phyloP scores from a whole-genome alignment of 208 protist species.

The Phytomonas francai region DNA sequence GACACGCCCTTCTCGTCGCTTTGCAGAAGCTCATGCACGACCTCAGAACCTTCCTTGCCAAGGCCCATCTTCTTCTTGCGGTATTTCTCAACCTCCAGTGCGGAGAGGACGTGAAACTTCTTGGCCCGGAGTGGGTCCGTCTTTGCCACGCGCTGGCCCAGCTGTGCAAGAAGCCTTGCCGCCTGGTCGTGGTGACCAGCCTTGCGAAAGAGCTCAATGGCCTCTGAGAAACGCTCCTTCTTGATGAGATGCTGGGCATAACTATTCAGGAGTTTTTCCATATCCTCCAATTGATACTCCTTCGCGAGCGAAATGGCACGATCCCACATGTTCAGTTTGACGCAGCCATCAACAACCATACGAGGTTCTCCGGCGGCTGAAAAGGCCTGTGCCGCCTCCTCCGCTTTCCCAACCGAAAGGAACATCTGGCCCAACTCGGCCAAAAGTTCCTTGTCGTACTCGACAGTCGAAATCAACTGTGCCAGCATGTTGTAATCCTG shows the following conservation, averaged over 20 bases:
- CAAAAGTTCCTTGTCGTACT: slow-evolving; percentile 88
- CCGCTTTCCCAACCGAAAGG: slow-evolving; percentile 84
- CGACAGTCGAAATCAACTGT: slow-evolving; percentile 78
- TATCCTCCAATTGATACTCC: slow-evolving; percentile 78
- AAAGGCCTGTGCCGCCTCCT: slow-evolving; percentile 86
- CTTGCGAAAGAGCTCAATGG: slow-evolving; percentile 96
- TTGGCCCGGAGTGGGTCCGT: slow-evolving; percentile 88
- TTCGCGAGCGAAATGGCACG: slow-evolving; percentile 88
- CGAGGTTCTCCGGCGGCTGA: slow-evolving; percentile 82
- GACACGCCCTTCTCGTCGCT: slow-evolving; percentile 67
- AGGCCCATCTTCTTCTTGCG: slow-evolving; percentile 62
- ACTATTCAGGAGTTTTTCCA: slow-evolving; percentile 81
- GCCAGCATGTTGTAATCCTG: slow-evolving; percentile 91
- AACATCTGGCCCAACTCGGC: slow-evolving; percentile 86
- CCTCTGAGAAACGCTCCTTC: slow-evolving; percentile 83
- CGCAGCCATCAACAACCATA: slow-evolving; percentile 91
- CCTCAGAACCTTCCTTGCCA: slow-evolving; percentile 46
- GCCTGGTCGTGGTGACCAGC: slow-evolving; percentile 90
- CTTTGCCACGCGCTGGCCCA: slow-evolving; percentile 61
- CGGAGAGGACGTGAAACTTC: slow-evolving; percentile 95
- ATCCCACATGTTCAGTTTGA: slow-evolving; percentile 92
- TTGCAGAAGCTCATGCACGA: slow-evolving; percentile 67
- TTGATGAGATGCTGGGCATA: slow-evolving; percentile 88
- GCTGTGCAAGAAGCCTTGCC: slow-evolving; percentile 88
- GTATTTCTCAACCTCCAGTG: slow-evolving; percentile 91